phyloP scores from a whole-genome alignment of 73 alveolate genomes.

The Durusdinium trenchii region DNA sequence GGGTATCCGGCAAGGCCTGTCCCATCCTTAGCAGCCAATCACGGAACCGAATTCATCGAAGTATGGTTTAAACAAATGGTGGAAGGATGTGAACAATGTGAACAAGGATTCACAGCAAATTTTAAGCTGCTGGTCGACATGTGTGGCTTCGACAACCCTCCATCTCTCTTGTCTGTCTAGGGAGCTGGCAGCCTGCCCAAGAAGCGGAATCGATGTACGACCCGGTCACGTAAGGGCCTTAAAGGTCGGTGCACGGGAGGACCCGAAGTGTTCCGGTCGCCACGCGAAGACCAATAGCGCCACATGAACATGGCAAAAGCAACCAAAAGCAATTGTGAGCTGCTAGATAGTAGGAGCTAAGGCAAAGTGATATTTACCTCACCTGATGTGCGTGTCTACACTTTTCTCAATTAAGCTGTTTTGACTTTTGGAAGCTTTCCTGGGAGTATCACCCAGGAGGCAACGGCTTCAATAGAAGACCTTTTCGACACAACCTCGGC shows the following conservation, averaged over 20 bases:
- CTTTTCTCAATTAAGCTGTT: not conserved
- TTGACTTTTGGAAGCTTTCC: not conserved
- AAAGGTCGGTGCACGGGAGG: not conserved
- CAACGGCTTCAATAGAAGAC: slow-evolving; percentile 66
- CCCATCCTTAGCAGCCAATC: slow-evolving; percentile 77
- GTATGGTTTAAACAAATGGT: too few relatives aligned
- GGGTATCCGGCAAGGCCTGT: slow-evolving; percentile 56
- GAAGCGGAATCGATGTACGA: slow-evolving; percentile 83
- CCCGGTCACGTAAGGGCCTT: slow-evolving; percentile 63
- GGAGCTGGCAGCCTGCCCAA: slow-evolving; percentile 73
- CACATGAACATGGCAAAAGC: not conserved
- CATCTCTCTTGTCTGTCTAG: not conserved
- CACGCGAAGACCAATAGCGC: not conserved
- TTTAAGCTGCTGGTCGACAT: too few relatives aligned
- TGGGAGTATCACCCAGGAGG: not conserved
- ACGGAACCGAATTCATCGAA: too few relatives aligned
- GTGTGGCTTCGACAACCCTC: too few relatives aligned
- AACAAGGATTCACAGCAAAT: too few relatives aligned
- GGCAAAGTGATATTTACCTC: not conserved
- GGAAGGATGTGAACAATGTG: too few relatives aligned
- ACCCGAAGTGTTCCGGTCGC: too few relatives aligned
- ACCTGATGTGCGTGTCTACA: not conserved
- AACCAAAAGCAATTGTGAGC: not conserved
- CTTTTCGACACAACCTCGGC: slow-evolving; percentile 92
- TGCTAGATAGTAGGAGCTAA: not conserved